These are phyloP conservation scores for Bacidia gigantensis DNA, from an alignment of 495 filamentous ascomycete species.

Conservation along the genomic window DNA sequence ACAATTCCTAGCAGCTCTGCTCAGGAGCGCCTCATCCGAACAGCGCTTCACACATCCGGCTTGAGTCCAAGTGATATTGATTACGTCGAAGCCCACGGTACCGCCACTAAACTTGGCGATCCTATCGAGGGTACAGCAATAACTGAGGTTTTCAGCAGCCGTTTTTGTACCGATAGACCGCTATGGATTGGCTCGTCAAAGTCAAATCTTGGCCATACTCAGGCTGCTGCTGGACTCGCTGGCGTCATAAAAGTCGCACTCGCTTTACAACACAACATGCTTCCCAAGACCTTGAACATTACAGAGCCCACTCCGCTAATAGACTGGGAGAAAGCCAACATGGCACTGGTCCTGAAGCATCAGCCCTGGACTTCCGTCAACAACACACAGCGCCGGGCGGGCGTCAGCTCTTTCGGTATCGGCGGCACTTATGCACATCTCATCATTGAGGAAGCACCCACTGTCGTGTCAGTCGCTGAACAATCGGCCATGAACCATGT, in stretches of 20 bases:
- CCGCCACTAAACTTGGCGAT: slow-evolving; percentile 38
- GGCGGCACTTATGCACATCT: slow-evolving; percentile 32
- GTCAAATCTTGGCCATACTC: slow-evolving; percentile 33
- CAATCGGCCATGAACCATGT: neutral
- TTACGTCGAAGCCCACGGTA: slow-evolving; percentile 38
- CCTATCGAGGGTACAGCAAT: slow-evolving; percentile 30
- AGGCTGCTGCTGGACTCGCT: slow-evolving; percentile 29
- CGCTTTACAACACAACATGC: neutral
- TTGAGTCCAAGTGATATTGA: slow-evolving; percentile 25
- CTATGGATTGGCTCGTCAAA: slow-evolving; percentile 29
- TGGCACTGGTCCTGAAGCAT: slow-evolving; percentile 16
- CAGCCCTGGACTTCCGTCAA: slow-evolving; percentile 14
- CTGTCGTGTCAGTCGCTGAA: neutral
- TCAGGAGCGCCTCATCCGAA: slow-evolving; percentile 28
- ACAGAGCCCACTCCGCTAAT: slow-evolving; percentile 23
- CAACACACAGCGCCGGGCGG: slow-evolving; percentile 20
- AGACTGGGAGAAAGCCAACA: slow-evolving; percentile 25
- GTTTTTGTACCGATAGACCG: slow-evolving; percentile 7
- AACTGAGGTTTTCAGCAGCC: slow-evolving; percentile 12
- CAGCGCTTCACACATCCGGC: slow-evolving; percentile 25
- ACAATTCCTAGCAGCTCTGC: slow-evolving; percentile 25
- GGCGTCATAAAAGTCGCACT: slow-evolving; percentile 31
- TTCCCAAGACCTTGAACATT: neutral
- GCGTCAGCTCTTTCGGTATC: slow-evolving; percentile 31
- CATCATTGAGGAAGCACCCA: slow-evolving; percentile 21